Evolutionary conservation across 495 filamentous ascomycete genomes (phyloP).

Genomic region (Bryoglossum gracile): DNA sequence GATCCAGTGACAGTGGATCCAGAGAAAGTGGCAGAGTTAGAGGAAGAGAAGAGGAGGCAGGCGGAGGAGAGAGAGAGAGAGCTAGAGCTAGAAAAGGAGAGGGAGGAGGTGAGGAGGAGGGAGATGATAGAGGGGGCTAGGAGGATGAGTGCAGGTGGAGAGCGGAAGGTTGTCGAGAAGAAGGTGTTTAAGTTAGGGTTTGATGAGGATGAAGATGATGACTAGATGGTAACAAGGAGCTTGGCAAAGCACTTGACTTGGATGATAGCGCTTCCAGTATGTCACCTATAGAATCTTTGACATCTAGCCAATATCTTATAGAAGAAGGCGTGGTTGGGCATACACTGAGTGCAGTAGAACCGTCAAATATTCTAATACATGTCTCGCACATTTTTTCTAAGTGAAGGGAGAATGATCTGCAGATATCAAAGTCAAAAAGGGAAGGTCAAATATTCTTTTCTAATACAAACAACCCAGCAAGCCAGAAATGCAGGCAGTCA

Average conservation of each 20-base stretch:
- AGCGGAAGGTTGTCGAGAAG: constrained; percentile 27
- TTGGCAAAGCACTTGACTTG: too few relatives aligned
- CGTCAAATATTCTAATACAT: too few relatives aligned
- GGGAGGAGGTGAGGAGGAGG: constrained; percentile 18
- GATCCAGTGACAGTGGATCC: constrained; percentile 50
- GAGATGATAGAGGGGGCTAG: constrained; percentile 28
- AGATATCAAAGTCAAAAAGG: too few relatives aligned
- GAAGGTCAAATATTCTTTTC: too few relatives aligned
- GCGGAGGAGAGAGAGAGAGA: constrained; percentile 37
- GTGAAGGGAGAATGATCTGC: too few relatives aligned
- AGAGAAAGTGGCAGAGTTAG: constrained; percentile 38
- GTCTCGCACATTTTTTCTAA: too few relatives aligned
- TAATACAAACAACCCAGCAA: too few relatives aligned
- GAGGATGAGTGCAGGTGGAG: constrained; percentile 29
- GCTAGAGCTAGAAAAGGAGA: constrained; percentile 29
- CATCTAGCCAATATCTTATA: background rate
- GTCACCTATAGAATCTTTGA: background rate
- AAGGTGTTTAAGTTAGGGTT: constrained; percentile 42
- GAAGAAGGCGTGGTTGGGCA: too few relatives aligned
- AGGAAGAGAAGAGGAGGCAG: constrained; percentile 36
- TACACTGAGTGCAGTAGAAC: too few relatives aligned
- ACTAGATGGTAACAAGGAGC: too few relatives aligned
- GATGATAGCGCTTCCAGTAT: too few relatives aligned
- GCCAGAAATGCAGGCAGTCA: too few relatives aligned
- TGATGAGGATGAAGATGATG: constrained; percentile 46